Percentiles rank a stretch among this genome's conserved stretches.
phyloP scores from a whole-genome alignment of 176 grass and related monocot genomes.

The Melocanna baccifera region DNA sequence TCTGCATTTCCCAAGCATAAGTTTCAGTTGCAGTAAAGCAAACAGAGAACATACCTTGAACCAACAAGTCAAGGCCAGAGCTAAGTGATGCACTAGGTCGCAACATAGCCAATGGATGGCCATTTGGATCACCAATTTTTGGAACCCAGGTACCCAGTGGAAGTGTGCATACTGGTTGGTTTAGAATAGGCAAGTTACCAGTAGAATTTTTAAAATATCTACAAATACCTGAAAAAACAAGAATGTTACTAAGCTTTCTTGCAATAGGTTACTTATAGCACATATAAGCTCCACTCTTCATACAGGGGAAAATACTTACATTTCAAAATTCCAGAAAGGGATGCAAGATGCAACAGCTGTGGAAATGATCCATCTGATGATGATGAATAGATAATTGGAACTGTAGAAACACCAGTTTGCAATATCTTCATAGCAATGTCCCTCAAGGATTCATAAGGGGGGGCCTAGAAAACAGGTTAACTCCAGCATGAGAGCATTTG shows the following conservation, averaged over 20 bases:
- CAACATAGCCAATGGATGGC: constrained; percentile 67
- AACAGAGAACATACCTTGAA: constrained; percentile 69
- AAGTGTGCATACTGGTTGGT: constrained; percentile 72
- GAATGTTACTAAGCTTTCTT: background rate
- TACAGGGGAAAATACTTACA: constrained; percentile 48
- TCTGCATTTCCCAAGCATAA: background rate
- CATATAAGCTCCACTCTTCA: background rate
- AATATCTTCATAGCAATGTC: constrained; percentile 86
- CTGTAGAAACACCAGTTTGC: constrained; percentile 71
- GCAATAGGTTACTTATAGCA: background rate
- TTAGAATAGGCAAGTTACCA: constrained; percentile 81
- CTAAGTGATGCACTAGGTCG: constrained; percentile 65
- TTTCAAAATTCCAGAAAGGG: constrained; percentile 96
- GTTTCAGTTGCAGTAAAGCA: background rate
- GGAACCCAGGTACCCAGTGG: constrained; percentile 94
- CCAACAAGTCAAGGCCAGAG: constrained; percentile 75
- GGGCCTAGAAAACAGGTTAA: constrained; percentile 47
- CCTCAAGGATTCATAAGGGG: constrained; percentile 78
- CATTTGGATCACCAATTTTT: constrained; percentile 76
- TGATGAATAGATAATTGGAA: constrained; percentile 77
- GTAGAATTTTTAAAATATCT: constrained; percentile 92
- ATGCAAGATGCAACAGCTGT: constrained; percentile 92
- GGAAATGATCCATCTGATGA: constrained; percentile 88
- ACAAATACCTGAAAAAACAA: constrained; percentile 64
- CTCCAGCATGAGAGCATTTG: constrained; percentile 6